Base-by-base conservation (phyloP, 352 stramenopile genomes). In the Globisporangium solare region DNA sequence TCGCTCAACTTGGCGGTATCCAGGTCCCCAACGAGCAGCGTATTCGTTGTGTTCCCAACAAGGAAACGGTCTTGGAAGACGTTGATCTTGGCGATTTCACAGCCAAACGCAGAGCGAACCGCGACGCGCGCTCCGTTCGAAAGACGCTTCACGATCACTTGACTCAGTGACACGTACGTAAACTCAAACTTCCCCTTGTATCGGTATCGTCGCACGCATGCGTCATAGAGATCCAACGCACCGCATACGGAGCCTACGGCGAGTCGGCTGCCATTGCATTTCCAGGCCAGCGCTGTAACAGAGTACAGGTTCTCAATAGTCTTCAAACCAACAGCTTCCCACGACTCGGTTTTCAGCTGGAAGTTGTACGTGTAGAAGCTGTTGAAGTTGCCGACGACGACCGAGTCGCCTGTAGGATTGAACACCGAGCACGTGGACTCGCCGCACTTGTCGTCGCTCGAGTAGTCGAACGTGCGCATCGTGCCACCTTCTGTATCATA, bases 101-200 rank as follows among this genome's bases (percentile, higher is more conserved):
- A 96, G 10, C 88, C 89, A 63, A 97, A 98, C 17, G 83, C 64
- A 6, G 82, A 96, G 2, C 88, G 86, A 22, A 98, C 76, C 22
- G 97, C 86, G 18, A 97, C 89, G 35, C 87, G 73, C 13, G 72
- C 79, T 18, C 89, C 90, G 21, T 75, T 97, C 13, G 81, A 76
- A 12, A 98, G 77, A 1, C 83, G 77, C 73, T 97, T 97, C 21
- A 98, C 90, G 59, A 98, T 97, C 47, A 98, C 89, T 70, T 98
- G 92, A 51, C 80, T 96, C 41, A 95, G 66, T 20, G 83, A 97
- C 47, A 98, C 89, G 58, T 98, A 98, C 46, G 91, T 98, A 63
- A 98, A 96, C 75, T 98, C 94, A 55, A 98, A 98, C 51, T 91
- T 94, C 52, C 89, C 88, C 61, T 97, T 97, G 76, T 98, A 98